Evolutionary conservation across 805 yeast species (phyloP).

Genomic region (Nakazawaea sp.): DNA sequence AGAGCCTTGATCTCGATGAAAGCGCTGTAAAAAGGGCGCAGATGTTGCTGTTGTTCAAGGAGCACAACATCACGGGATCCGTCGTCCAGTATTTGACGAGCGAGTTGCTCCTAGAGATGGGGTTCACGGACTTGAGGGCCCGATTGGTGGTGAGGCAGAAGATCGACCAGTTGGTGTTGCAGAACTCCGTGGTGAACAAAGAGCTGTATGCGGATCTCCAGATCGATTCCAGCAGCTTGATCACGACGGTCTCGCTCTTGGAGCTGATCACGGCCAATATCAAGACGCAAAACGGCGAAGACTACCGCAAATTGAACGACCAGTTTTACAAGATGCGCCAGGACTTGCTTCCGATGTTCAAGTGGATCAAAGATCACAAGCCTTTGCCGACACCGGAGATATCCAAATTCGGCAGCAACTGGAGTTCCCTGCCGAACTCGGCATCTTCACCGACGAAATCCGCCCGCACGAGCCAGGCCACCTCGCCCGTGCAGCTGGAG

Average conservation of each 20-base stretch:
- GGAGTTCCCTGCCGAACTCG: slow-evolving; percentile 11
- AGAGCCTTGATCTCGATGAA: not conserved
- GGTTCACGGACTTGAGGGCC: slow-evolving; percentile 43
- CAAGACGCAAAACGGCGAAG: slow-evolving; percentile 1
- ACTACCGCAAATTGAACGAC: slow-evolving; percentile 37
- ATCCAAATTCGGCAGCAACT: slow-evolving; percentile 13
- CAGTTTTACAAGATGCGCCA: slow-evolving; percentile 51
- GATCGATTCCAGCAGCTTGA: slow-evolving; percentile 4
- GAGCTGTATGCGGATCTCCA: slow-evolving; percentile 9
- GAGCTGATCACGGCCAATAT: slow-evolving; percentile 3
- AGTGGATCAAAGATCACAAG: slow-evolving; percentile 54
- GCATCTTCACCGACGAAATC: slow-evolving; percentile 21
- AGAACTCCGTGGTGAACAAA: slow-evolving; percentile 22
- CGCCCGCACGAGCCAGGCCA: slow-evolving; percentile 5
- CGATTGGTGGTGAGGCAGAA: slow-evolving; percentile 56
- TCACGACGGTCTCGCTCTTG: slow-evolving; percentile 6
- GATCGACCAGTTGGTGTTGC: slow-evolving; percentile 44
- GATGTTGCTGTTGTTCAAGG: slow-evolving; percentile 28
- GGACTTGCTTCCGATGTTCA: slow-evolving; percentile 58
- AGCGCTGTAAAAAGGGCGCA: not conserved
- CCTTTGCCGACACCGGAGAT: slow-evolving; percentile 64
- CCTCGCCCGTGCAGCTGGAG: slow-evolving; percentile 3
- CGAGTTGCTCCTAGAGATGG: slow-evolving; percentile 69
- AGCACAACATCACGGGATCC: slow-evolving; percentile 66
- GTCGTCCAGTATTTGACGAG: slow-evolving; percentile 62